Evolutionary conservation across 225 moss, liverwort and hornwort genomes (phyloP).

Genomic region (Climacium dendroides): DNA sequence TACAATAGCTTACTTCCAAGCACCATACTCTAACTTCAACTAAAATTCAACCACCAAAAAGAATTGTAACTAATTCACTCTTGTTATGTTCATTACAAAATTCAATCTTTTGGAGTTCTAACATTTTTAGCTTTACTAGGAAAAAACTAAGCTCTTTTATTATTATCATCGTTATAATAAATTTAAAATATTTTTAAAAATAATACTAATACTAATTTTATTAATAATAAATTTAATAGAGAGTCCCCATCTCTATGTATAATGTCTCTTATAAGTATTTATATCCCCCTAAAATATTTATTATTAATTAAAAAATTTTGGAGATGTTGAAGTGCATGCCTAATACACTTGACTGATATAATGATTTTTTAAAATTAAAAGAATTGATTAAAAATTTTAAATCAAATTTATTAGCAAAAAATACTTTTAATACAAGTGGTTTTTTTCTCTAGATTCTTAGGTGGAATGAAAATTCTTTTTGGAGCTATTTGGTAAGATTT

Average conservation of each 20-base stretch:
- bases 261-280: background rate
- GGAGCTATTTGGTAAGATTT: background rate
- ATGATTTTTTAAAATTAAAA: no score
- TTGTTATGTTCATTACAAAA: background rate
- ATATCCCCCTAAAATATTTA: background rate
- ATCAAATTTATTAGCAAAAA: no score
- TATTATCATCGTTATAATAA: background rate
- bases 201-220: no score
- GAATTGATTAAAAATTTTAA: no score
- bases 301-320: background rate
- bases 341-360: no score
- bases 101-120: rapidly evolving
- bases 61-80: background rate
- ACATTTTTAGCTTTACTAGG: background rate
- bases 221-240: background rate
- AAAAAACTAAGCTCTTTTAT: background rate
- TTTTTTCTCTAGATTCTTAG: background rate
- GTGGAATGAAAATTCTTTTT: background rate
- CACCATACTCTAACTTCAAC: background rate
- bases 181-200: no score
- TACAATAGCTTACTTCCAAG: background rate
- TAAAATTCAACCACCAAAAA: background rate
- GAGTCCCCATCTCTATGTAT: rapidly evolving
- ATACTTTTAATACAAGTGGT: no score
- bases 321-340: no score